Percentiles rank a stretch among this genome's conserved stretches.
Conservation (phyloP, 176 grass and related monocot species). For the Hordeum vulgare region MorexV3_pseudomolecules_assembly NC_058523.1:451278919-451279418, state of each 20-base stretch:
- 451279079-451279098: slow-evolving; percentile 91
- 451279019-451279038: neutral
- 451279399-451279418: slow-evolving; percentile 36
- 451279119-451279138: slow-evolving; percentile 51
- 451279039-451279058: neutral
- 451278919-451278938: neutral
- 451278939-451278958: neutral
- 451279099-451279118: slow-evolving; percentile 65
- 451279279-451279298: neutral
- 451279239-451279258: slow-evolving; percentile 36
- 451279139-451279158: slow-evolving; percentile 41
- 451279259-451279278: neutral
- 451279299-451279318: slow-evolving; percentile 5
- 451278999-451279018: neutral
- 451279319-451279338: slow-evolving; percentile 59
- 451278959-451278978: neutral
- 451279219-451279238: slow-evolving; percentile 44
- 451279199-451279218: slow-evolving; percentile 66
- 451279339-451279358: slow-evolving; percentile 39
- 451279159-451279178: slow-evolving; percentile 69
- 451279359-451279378: slow-evolving; percentile 43
- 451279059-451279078: slow-evolving; percentile 39
- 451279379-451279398: slow-evolving; percentile 82
- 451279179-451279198: slow-evolving; percentile 94
- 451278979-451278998: neutral